Conservation (phyloP, 2,329 filamentous ascomycete species). For the Penicillium decumbens region DNA sequence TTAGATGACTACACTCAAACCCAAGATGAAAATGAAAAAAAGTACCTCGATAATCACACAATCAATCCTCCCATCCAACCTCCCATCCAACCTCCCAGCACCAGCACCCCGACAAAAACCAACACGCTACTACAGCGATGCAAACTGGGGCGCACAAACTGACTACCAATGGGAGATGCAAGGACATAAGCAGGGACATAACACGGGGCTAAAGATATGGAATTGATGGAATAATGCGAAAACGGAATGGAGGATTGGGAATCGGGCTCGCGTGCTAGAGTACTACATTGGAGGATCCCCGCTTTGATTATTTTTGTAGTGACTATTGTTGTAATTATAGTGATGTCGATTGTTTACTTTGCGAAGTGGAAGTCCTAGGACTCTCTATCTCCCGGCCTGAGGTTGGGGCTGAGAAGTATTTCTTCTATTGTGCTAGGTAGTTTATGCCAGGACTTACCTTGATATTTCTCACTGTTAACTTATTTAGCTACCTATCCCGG, state of each 20-base stretch:
- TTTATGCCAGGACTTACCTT: background rate
- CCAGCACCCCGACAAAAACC: background rate
- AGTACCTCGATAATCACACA: background rate
- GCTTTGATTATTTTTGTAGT: background rate
- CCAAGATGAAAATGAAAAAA: no score
- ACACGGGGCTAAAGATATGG: background rate
- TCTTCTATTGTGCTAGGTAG: no score
- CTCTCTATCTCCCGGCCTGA: no score
- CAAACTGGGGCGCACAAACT: background rate
- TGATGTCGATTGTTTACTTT: background rate
- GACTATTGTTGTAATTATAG: background rate
- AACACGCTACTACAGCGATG: background rate
- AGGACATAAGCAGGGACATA: background rate
- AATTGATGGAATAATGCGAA: background rate
- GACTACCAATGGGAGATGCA: background rate
- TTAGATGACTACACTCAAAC: background rate
- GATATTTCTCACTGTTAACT: background rate
- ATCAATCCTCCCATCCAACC: background rate
- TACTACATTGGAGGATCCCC: background rate
- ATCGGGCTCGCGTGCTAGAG: background rate
- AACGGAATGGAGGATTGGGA: background rate
- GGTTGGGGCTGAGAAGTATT: no score
- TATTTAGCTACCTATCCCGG: background rate
- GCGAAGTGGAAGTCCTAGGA: no score
- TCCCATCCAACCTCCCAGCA: background rate